Conservation (phyloP, 2,329 filamentous ascomycete species). For the Balansia obtecta region DNA sequence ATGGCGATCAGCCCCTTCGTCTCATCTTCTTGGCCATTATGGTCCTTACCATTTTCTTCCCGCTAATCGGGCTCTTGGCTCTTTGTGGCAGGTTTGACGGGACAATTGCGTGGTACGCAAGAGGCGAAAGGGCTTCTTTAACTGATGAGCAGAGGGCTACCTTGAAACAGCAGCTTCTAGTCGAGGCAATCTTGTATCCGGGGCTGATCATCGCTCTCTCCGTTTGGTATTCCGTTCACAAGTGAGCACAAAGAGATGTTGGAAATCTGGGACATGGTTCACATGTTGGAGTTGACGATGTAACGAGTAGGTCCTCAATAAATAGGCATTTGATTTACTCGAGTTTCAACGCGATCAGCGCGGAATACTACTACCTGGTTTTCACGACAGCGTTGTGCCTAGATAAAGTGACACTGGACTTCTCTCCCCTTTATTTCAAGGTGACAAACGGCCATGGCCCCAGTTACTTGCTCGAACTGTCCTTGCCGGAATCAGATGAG, state of each 20-base stretch:
- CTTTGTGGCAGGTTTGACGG: slow-evolving; percentile 31
- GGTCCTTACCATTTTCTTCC: slow-evolving; percentile 28
- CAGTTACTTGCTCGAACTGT: slow-evolving; percentile 2
- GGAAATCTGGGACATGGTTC: background rate
- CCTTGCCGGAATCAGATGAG: background rate
- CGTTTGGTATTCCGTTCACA: slow-evolving; percentile 18
- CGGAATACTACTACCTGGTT: background rate
- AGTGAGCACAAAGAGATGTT: background rate
- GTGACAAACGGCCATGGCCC: no score
- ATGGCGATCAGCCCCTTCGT: slow-evolving; percentile 19
- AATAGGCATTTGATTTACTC: background rate
- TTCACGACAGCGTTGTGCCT: background rate
- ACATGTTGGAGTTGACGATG: background rate
- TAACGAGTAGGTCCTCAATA: background rate
- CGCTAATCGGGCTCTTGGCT: slow-evolving; percentile 33
- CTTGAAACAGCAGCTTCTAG: slow-evolving; percentile 25
- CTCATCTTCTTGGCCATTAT: slow-evolving; percentile 27
- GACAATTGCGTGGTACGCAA: slow-evolving; percentile 35
- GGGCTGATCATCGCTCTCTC: slow-evolving; percentile 19
- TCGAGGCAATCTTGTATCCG: slow-evolving; percentile 21
- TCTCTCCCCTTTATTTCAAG: no score
- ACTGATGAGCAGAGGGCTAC: slow-evolving; percentile 18
- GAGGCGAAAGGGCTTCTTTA: slow-evolving; percentile 29
- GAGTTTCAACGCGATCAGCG: background rate
- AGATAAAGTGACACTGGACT: no score